Conservation (phyloP, 2,329 filamentous ascomycete species). For the Neofusicoccum kwambonambiense region DNA sequence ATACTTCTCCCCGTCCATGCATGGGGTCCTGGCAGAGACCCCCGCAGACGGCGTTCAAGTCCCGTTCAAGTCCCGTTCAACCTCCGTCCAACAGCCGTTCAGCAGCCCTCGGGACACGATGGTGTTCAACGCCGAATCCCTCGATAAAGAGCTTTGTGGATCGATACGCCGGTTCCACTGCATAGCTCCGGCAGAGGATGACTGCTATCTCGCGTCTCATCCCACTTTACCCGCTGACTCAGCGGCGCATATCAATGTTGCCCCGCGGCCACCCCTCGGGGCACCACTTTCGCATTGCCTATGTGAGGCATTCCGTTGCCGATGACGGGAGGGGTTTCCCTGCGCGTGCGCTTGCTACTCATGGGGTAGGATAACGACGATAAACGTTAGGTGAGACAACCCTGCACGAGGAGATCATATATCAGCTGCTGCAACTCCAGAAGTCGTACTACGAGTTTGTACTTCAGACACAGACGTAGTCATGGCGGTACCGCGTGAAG, state of each 20-base stretch:
- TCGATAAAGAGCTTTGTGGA: not conserved
- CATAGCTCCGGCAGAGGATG: not conserved
- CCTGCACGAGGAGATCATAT: not conserved
- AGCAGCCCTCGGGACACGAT: not conserved
- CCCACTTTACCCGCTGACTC: not conserved
- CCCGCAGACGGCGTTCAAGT: not conserved
- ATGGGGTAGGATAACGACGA: not conserved
- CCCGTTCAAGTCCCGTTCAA: not conserved
- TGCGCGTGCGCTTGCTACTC: not conserved
- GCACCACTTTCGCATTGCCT: not conserved
- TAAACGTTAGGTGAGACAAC: not conserved
- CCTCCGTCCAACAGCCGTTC: not conserved
- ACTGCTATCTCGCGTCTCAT: not conserved
- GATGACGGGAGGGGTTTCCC: not conserved
- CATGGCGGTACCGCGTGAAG: not conserved
- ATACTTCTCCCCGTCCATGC: no score
- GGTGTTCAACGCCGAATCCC: not conserved
- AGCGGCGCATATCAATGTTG: not conserved
- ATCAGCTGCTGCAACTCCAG: not conserved
- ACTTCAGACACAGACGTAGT: no score
- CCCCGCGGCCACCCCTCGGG: not conserved
- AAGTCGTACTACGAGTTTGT: not conserved
- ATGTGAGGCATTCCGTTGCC: not conserved
- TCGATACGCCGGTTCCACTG: not conserved
- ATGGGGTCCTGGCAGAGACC: not conserved